Evolutionary conservation across 2,329 filamentous ascomycete species (phyloP), one percentile per base, ranked within the genome.

Genomic region (Fusarium denticulatum): DNA sequence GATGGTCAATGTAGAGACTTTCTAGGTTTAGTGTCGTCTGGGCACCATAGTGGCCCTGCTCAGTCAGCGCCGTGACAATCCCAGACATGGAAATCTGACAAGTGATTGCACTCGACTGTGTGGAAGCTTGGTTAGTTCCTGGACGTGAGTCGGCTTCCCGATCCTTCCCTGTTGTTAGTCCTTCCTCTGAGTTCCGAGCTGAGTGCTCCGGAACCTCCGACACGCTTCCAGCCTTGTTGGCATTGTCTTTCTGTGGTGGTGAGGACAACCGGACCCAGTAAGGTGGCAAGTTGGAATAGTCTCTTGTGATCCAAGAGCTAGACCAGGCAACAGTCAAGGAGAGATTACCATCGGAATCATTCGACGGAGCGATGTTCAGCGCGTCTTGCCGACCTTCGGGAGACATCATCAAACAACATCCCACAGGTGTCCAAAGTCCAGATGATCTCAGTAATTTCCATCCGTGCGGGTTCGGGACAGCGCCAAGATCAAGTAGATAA

Each of bases 401-500:
- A 2, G 86, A 87, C 70, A 83, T 84, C 83, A 91, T 85, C 59
- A 92, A 78, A 0, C 86, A 81, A 39, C 88, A 91, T 8, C 89
- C 89, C 1, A 86, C 85, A 0, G 90, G 89, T 6, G 89, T 89
- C 89, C 89, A 91, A 5, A 91, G 76, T 0, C 89, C 89, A 10
- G 88, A 88, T 0, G 86, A 86, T 32, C 88, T 83, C 64, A 91
- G 71, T 71, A 91, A 80, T 45, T 85, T 86, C 86, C 89, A 90
- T 5, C 89, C 89, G 56, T 88, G 87, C 0, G 87, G 79, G 64
- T 91, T 88, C 0, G 90, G 89, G 6, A 90, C 82, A 5, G 90
- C 90, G 5, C 91, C 91, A 14, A 91, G 83, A 77, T 92, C 90
- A 4, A 92, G 80, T 40, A 92, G 80, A 67, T 92, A 92, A 32